Evolutionary conservation across 1,284 basidiomycete genomes (phyloP), one percentile per base, ranked within the genome.

Genomic region (Bjerkandera adusta): DNA sequence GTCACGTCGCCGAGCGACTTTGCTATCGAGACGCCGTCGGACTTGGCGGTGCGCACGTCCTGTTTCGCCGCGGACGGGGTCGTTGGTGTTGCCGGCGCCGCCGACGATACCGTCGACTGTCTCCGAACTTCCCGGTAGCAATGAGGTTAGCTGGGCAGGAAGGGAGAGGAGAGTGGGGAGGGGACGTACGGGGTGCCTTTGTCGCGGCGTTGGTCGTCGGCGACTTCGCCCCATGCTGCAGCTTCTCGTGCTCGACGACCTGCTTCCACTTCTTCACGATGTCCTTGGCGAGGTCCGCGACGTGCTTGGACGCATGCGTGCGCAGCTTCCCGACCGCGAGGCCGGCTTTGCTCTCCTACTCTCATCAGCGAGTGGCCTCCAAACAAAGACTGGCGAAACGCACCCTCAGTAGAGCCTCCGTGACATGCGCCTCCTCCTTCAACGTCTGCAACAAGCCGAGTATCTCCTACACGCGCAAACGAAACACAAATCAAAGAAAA

Each of bases 221-320:
- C 52, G 21, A 63, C 56, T 57, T 62, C 57, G 50, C 63, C 59
- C 42, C 65, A 59, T 51, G 59, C 25, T 57, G 60, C 36, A 68
- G 65, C 63, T 91, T 92, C 46, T 89, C 85, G 58, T 80, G 81
- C 57, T 92, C 90, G 24, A 94, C 91, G 46, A 83, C 85, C 36
- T 74, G 79, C 69, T 94, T 93, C 92, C 92, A 95, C 63, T 87
- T 85, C 68, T 86, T 91, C 37, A 98, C 95, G 27, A 98, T 76
- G 57, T 94, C 92, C 66, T 97, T 97, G 11, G 96, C 92, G 3
- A 92, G 71, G 48, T 91, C 85, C 2, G 90, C 67, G 3, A 98
- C 81, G 16, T 81, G 76, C 58, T 88, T 86, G 15, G 82, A 75
- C 0, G 79, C 67, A 63, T 93, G 82, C 24, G 78, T 76, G 36